phyloP scores from a whole-genome alignment of 2,329 filamentous ascomycete genomes.

The Grosmannia clavigera region DNA sequence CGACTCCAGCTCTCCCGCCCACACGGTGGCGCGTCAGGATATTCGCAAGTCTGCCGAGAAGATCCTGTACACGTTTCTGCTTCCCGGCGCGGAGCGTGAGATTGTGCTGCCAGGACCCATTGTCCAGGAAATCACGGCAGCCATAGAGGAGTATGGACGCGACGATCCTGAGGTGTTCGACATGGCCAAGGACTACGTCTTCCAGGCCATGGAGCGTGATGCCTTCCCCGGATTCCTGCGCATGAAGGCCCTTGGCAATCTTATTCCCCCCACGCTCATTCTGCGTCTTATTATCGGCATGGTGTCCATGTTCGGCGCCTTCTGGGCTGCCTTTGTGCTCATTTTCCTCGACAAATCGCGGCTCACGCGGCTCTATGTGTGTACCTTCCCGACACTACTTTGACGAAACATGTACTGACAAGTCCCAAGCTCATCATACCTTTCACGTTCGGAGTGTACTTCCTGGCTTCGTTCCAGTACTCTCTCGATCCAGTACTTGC shows the following conservation, averaged over 20 bases:
- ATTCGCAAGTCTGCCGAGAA: constrained; percentile 91
- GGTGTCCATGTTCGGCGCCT: constrained; percentile 75
- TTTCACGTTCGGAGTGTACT: constrained; percentile 83
- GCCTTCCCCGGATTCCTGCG: constrained; percentile 96
- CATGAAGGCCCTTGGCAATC: constrained; percentile 88
- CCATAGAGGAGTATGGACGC: constrained; percentile 81
- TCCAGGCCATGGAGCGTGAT: constrained; percentile 98
- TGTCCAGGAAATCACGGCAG: constrained; percentile 69
- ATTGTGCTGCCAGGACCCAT: constrained; percentile 87
- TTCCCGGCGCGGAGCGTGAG: constrained; percentile 91
- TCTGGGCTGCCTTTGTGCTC: constrained; percentile 88
- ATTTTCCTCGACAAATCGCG: constrained; percentile 78
- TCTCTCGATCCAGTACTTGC: constrained; percentile 87
- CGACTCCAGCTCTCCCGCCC: constrained; percentile 70
- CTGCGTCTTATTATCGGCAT: constrained; percentile 76
- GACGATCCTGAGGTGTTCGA: constrained; percentile 98
- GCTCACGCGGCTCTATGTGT: constrained; percentile 70
- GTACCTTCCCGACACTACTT: constrained; percentile 20
- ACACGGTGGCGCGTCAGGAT: constrained; percentile 77
- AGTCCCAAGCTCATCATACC: constrained; percentile 57
- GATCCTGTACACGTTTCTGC: constrained; percentile 94
- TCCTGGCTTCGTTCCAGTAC: constrained; percentile 85
- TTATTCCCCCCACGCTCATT: constrained; percentile 83
- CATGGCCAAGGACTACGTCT: constrained; percentile 95
- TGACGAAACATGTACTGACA: constrained; percentile 10